These are phyloP conservation scores for Geotrichum australiense DNA, from an alignment of 1,139 yeast genomes.

Conservation along the genomic window DNA sequence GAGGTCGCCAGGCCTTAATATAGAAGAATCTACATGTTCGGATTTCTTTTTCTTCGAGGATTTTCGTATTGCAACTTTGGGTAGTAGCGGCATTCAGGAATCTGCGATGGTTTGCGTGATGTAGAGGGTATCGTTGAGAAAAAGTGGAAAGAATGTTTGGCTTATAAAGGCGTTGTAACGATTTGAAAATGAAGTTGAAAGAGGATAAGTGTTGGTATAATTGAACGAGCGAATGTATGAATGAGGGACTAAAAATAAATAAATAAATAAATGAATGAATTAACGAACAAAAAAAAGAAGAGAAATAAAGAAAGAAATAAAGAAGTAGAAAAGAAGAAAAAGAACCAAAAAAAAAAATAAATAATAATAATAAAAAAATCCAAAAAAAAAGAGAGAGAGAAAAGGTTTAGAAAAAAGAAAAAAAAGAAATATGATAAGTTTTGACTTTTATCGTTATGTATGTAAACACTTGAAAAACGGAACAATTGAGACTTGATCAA, in stretches of 20 bases:
- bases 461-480: no score
- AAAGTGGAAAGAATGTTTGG: no score
- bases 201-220: no score
- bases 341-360: background rate
- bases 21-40: background rate
- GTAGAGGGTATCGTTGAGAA: conserved; percentile 1
- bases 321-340: background rate
- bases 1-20: background rate
- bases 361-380: background rate
- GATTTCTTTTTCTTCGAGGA: background rate
- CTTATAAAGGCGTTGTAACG: no score
- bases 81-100: background rate
- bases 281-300: background rate
- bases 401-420: background rate
- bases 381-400: background rate
- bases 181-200: no score
- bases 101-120: no score
- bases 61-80: background rate
- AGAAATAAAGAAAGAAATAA: background rate
- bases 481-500: no score
- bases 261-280: no score
- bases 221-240: no score
- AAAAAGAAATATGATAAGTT: background rate
- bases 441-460: no score
- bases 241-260: no score